A percentile compares a stretch with the other conserved stretches of the same genome.
Conservation (phyloP, 2,329 filamentous ascomycete genomes). For the Botrytis fabae region DNA sequence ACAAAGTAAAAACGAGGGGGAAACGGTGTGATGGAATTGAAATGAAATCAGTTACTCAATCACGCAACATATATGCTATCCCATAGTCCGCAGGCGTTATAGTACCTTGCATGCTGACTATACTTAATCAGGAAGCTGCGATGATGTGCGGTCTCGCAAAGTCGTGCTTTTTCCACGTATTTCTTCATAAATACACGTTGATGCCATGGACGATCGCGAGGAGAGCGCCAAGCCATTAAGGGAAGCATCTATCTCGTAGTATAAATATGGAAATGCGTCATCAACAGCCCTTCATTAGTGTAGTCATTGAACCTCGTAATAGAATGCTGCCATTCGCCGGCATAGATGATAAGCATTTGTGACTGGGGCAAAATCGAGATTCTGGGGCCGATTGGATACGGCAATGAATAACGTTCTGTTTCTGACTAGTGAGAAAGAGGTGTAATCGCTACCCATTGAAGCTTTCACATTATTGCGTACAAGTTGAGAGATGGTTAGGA, state of each 20-base stretch:
- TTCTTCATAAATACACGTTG: neutral
- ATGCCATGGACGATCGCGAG: neutral
- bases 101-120: constrained; percentile 15
- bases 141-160: neutral
- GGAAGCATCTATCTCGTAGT: constrained; percentile 6
- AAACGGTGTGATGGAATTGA: neutral
- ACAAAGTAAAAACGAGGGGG: neutral
- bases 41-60: neutral
- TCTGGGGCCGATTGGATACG: neutral
- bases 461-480: neutral
- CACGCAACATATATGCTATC: constrained; percentile 8
- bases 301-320: neutral
- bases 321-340: neutral
- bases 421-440: neutral
- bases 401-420: neutral
- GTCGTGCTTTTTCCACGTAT: constrained; percentile 4
- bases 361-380: neutral
- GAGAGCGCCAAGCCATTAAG: neutral
- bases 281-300: constrained; percentile 1
- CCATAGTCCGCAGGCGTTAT: neutral
- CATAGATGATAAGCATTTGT: constrained; percentile 2
- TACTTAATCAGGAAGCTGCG: constrained; percentile 23
- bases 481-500: neutral
- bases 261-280: neutral
- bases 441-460: neutral